Base-by-base conservation (phyloP, 2,329 filamentous ascomycete species). In the Cyphellophora attinorum region DNA sequence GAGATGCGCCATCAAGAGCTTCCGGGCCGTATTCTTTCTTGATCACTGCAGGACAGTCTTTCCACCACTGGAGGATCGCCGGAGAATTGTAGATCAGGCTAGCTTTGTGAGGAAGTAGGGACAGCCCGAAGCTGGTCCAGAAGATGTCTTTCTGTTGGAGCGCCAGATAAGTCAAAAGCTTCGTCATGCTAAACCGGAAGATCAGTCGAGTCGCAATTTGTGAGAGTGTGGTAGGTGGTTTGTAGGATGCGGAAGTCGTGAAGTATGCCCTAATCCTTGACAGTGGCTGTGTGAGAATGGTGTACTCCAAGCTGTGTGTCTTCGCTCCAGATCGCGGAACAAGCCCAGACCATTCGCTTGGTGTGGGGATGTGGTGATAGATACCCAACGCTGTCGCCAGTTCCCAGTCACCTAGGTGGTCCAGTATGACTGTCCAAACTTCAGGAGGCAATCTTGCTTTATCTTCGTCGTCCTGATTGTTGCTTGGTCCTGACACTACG, bases 31-130 rank as follows among this genome's bases (percentile, higher is more conserved):
- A 94, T 51, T 93, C 84, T 53, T 89, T 88, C 41, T 82, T 84
- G 3, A 85, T 68, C 44, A 94, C 89, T 10, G 79, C 84, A 0
- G 79, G 76, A 11, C 83, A 88, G 19, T 81, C 81, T 33, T 79
- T 78, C 89, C 89, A 96, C 74, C 88, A 95, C 44, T 91, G 83
- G 6, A 96, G 66, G 19, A 96, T 82, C 40, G 86, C 82, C 1
- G 76, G 78, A 33, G 84, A 80, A 30, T 84, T 85, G 54, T 91
- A 95, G 43, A 88, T 82, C 2, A 80, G 79, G 2, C 85, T 93
- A 0, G 86, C 86, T 54, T 91, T 91, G 46, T 85, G 88, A 0
- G 88, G 85, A 3, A 95, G 70, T 29, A 86, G 80, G 28, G 83
- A 83, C 34, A 78, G 70, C 29, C 84, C 83, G 53, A 88, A 88